phyloP scores from a whole-genome alignment of 148 eudicot genomes.

The Cornus florida region DNA sequence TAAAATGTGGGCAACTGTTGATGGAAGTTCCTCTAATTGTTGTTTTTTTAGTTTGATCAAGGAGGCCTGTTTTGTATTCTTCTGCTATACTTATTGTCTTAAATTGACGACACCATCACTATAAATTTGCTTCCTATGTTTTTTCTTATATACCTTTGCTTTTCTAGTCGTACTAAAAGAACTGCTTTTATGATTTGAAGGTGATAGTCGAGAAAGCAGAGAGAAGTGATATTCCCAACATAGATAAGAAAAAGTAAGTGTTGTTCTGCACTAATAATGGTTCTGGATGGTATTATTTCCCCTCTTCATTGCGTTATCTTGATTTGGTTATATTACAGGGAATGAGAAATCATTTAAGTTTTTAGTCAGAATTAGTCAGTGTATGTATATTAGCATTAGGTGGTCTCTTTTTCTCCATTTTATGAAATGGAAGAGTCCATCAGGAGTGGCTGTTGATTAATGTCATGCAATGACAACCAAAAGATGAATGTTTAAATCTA shows the following conservation, averaged over 20 bases:
- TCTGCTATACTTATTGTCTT: background rate
- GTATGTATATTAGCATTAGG: background rate
- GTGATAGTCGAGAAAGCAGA: conserved; percentile 90
- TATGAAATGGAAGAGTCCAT: background rate
- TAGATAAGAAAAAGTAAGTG: conserved; percentile 81
- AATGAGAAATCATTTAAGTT: background rate
- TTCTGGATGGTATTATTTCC: background rate
- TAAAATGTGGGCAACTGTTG: background rate
- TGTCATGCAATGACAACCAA: background rate
- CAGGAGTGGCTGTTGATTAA: background rate
- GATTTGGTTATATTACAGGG: background rate
- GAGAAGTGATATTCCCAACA: conserved; percentile 78
- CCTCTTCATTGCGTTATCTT: background rate
- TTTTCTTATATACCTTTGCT: background rate
- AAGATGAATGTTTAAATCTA: background rate
- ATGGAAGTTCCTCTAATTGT: background rate
- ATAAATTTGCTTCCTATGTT: background rate
- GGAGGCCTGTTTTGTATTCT: background rate
- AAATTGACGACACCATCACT: too few species aligned
- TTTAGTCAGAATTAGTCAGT: background rate
- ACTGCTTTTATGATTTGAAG: conserved; percentile 29
- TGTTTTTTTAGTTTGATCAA: background rate
- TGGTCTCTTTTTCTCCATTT: background rate
- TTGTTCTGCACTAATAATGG: background rate
- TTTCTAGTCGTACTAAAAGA: background rate